Percentiles rank a stretch among this genome's conserved stretches.
Conservation (phyloP, 805 yeast genomes). For the Kluyveromyces nonfermentans region DNA sequence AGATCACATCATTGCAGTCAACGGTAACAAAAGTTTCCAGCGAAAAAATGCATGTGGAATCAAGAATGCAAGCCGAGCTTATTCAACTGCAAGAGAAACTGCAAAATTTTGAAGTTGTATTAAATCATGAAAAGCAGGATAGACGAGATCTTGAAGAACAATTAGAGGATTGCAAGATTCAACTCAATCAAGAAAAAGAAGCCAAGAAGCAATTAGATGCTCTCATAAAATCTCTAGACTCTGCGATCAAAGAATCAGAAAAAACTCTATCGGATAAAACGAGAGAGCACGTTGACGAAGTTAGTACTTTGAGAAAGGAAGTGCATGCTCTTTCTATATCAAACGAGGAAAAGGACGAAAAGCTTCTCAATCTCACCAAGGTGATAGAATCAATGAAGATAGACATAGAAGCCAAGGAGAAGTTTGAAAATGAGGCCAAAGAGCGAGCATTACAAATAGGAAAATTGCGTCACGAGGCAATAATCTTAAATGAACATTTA, state of each 20-base stretch:
- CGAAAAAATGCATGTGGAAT: slow-evolving; percentile 25
- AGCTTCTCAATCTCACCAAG: slow-evolving; percentile 18
- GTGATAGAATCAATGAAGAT: slow-evolving; percentile 16
- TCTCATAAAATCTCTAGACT: slow-evolving; percentile 9
- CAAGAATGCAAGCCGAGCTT: slow-evolving; percentile 11
- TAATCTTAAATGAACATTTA: slow-evolving; percentile 84
- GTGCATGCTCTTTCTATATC: slow-evolving; percentile 2
- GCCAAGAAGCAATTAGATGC: slow-evolving; percentile 3
- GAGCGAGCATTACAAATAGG: slow-evolving; percentile 77
- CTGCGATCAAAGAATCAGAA: slow-evolving; percentile 30
- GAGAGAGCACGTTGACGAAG: slow-evolving; percentile 12
- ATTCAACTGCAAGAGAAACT: slow-evolving; percentile 17
- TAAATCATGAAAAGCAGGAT: slow-evolving; percentile 30
- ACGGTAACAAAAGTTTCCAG: slow-evolving; percentile 32
- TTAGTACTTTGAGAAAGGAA: slow-evolving; percentile 17
- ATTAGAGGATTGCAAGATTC: slow-evolving; percentile 29
- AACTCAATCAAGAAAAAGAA: slow-evolving; percentile 9
- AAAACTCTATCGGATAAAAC: slow-evolving; percentile 9
- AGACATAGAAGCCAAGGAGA: slow-evolving; percentile 19
- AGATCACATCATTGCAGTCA: slow-evolving; percentile 31
- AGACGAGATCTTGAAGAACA: slow-evolving; percentile 29
- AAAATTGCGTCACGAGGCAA: slow-evolving; percentile 88
- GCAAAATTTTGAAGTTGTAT: slow-evolving; percentile 33
- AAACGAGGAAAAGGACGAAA: slow-evolving; percentile 5
- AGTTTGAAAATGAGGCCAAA: slow-evolving; percentile 45